Evolutionary conservation across 768 basidiomycete species (phyloP).

Genomic region (Coprinopsis marcescibilis): DNA sequence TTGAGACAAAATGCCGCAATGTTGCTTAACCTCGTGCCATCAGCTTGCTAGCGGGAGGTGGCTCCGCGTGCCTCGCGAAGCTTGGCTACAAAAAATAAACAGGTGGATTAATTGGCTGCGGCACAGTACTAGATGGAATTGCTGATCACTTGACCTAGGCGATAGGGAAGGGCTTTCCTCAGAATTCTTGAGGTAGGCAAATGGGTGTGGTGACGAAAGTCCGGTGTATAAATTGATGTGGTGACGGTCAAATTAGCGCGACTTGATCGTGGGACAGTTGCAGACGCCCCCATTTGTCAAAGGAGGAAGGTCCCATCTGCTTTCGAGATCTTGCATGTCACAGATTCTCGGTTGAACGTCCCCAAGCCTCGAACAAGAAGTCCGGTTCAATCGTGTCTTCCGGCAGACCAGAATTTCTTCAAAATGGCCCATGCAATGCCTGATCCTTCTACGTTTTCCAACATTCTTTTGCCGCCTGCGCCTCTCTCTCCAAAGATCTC

Average conservation of each 20-base stretch:
- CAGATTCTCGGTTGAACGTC: constrained; percentile 35
- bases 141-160: constrained; percentile 1
- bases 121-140: too few species aligned
- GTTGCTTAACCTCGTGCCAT: neutral
- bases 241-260: constrained; percentile 20
- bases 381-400: constrained; percentile 45
- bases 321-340: constrained; percentile 34
- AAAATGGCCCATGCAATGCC: constrained; percentile 27
- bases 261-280: constrained; percentile 39
- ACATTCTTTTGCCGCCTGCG: constrained; percentile 8
- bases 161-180: neutral
- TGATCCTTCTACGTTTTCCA: constrained; percentile 16
- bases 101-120: too few species aligned
- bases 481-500: neutral
- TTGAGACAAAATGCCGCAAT: too few species aligned
- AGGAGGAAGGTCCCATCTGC: constrained; percentile 23
- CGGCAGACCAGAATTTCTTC: constrained; percentile 22
- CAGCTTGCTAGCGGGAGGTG: neutral
- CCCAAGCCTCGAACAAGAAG: constrained; percentile 24
- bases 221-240: constrained; percentile 3
- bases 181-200: neutral
- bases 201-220: neutral
- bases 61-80: constrained; percentile 2
- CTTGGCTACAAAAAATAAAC: neutral
- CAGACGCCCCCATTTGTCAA: constrained; percentile 28